Base-by-base conservation (phyloP, 73 alveolate species). In the Paramecium biaurelia region DNA sequence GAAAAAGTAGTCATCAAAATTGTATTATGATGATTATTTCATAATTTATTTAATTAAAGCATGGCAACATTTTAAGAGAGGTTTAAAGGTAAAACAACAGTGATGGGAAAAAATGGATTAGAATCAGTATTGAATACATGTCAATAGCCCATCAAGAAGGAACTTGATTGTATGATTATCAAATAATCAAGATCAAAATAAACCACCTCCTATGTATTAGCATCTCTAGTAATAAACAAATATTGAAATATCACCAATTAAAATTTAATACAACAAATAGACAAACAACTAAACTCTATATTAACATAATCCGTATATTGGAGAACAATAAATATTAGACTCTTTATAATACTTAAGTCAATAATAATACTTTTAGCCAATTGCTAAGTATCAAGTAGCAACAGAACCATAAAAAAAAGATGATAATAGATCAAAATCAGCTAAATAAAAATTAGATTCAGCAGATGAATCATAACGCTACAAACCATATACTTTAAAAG, bases 401-500 rank as follows among this genome's bases (percentile, higher is more conserved):
- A 7, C 84, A 26, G 84, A 63, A 32, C 84, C 84, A 63, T 30
- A 26, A 12, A 63, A 63, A 9, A 63, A 63, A 32, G 41, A 63
- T 4, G 84, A 79, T 42, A n/a, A 23, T 18, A 7, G 76, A 43
- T 79, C 90, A 18, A 41, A 79, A 43, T 79, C 76, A 79, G 90
- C 90, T 2, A 79, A 79, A 45, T 23, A 41, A 21, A 6, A 41
- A 41, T 12, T 79, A 43, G 47, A 41, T 15, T 79, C 76, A 67
- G 47, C 53, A 34, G 87, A 74, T 74, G 34, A 41, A 41, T 74
- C 49, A 26, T 21, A 43, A 42, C 37, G 70, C 24, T 97, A 95
- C 92, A 94, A 96, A 86, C 99, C 99, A 2, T 96, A 97, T 85
- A 92, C 99, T n/a, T 87, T 96, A 63, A 95, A 96, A 92, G 99